Conservation (phyloP, 192 early-diverging fungal genomes). For the Glomus cerebriforme region DNA sequence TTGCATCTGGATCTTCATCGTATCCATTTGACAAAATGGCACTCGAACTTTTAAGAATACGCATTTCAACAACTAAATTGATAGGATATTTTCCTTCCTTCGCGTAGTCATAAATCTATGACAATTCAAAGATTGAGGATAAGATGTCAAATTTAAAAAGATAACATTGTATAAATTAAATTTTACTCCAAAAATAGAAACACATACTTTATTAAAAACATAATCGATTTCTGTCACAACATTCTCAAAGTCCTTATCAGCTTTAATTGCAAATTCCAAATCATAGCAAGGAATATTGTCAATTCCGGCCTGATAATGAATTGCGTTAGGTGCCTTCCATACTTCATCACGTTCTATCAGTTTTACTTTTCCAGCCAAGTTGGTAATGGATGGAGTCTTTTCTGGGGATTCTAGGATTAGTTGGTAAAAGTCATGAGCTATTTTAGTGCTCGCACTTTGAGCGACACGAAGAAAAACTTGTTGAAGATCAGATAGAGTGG, state of each 20-base stretch:
- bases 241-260: constrained; percentile 36
- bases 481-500: neutral
- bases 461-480: neutral
- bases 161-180: no score
- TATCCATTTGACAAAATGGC: constrained; percentile 34
- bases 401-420: neutral
- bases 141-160: no score
- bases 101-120: no score
- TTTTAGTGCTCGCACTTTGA: constrained; percentile 1
- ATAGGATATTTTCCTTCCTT: neutral
- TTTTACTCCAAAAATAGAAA: no score
- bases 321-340: constrained; percentile 26
- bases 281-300: constrained; percentile 30
- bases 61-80: constrained; percentile 37
- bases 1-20: constrained; percentile 38
- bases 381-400: neutral
- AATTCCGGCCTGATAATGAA: constrained; percentile 41
- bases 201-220: neutral
- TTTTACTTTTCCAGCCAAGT: neutral
- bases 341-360: constrained; percentile 9
- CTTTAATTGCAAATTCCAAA: constrained; percentile 39
- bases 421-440: neutral
- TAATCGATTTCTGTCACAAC: constrained; percentile 32
- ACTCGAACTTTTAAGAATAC: constrained; percentile 38
- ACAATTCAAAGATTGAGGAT: no score